Base-by-base conservation (phyloP, 192 early-diverging fungal species). In the Backusella tarrabulga region DNA sequence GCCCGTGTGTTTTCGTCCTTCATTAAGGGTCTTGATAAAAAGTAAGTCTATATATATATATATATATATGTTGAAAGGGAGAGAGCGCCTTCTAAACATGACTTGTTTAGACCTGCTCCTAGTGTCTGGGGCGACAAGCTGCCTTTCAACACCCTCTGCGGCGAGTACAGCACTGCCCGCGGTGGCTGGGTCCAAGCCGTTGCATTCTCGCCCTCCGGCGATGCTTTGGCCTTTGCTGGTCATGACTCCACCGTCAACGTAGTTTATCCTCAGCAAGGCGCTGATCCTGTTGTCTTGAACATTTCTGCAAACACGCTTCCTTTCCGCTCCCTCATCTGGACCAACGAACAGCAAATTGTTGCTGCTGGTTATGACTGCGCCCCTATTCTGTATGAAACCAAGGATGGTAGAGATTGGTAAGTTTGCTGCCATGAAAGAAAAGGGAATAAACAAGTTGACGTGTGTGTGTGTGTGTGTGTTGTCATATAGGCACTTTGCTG, bases 101-200 rank as follows among this genome's bases (percentile, higher is more conserved):
- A 21, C 6, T 14, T 17, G 26, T 44, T 32, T 83, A 89, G 84
- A 72, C 93, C 95, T 9, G 81, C 92, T n/a, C 80, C 93, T 73
- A 88, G 92, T 4, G 90, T 92, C 15, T 99, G 97, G 97, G 97
- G 96, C 35, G 96, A 97, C 72, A 95, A 95, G 74, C 84, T 97
- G 32, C 96, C 96, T 8, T 97, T 99, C 83, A 95, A 92, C 81
- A 95, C 93, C 29, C 84, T 99, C 12, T 96, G 94, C 75, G 95
- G 92, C 44, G 98, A 99, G 76, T 97, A 92, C 73, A 87, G 82
- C 35, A 91, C 86, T 54, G 86, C 86, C 9, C 77, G 85, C 44
- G 89, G 93, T 78, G 98, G 97, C 52, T 99, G 97, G 97, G 90
- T 98, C 34, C 98, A 98, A 80, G 84, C 89, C 72, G 92, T 98